Evolutionary conservation across 257 asterid species (phyloP), one percentile per base, ranked within the genome.

Genomic region (Nicotiana otophora): DNA sequence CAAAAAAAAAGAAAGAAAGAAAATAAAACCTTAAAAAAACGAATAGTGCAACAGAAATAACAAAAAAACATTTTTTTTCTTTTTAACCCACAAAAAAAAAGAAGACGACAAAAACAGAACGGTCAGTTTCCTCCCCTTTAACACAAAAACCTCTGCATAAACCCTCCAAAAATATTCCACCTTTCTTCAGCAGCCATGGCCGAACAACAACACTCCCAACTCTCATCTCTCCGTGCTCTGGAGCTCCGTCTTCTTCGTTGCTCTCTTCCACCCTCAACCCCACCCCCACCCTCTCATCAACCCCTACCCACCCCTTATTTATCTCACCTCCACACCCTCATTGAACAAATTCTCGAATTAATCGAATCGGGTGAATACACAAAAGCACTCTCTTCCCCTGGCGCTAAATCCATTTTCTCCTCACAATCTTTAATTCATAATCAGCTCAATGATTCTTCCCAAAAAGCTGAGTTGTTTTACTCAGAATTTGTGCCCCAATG

Each of bases 161-260:
- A 42, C 33, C 78, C 78, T 2, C 58, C 61, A 9, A 23, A 20
- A 46, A 14, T 0, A 6, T 12, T 7, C 8, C 55, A 48, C 1
- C 58, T 74, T 48, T 23, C 8, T 74, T 23, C 20, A 36, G 55
- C 79, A 66, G 16, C 48, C 78, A 84, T 84, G 84, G 87, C 84
- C 7, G 80, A 55, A 51, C 67, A 51, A 7, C 81, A 34, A 14
- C 26, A 36, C 53, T 14, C 58, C 30, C 62, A 80, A 55, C 39
- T 63, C 62, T 55, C 48, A 17, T 57, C 86, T 77, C 89, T 92
- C 74, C 96, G 95, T 67, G 82, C 88, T 19, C 81, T 93, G 67
- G 99, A 95, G 91, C 99, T 95, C 85, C 97, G 98, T 84, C 99
- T 96, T 70, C 92, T 96, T 84, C 96, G 93, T 81, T 93, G 96